A percentile compares a stretch with the other conserved stretches of the same genome.
Evolutionary conservation across 192 early-diverging fungal species (phyloP).

Genomic region (Mortierella antarctica): DNA sequence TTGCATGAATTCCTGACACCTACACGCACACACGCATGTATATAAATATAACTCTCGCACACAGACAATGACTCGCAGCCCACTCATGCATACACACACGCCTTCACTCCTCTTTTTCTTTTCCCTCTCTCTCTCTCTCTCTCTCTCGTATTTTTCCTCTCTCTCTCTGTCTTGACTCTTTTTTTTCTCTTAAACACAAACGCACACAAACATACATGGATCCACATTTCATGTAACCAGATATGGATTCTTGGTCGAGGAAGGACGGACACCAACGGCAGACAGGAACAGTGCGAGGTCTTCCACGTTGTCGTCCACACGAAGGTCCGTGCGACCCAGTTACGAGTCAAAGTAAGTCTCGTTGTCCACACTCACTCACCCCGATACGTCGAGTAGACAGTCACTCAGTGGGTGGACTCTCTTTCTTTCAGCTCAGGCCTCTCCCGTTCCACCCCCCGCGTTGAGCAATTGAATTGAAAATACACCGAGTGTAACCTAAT

Average conservation of each 20-base stretch:
- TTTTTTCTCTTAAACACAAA: too few species aligned
- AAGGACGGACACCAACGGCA: conserved; percentile 41
- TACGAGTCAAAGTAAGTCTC: conserved; percentile 23
- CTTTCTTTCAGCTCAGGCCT: too few species aligned
- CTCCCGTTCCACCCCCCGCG: too few species aligned
- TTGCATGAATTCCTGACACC: too few species aligned
- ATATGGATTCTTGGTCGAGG: conserved; percentile 51
- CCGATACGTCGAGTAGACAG: conserved; percentile 7
- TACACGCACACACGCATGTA: too few species aligned
- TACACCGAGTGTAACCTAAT: background rate
- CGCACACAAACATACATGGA: too few species aligned
- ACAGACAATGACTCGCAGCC: too few species aligned
- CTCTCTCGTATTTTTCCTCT: background rate
- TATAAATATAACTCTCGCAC: too few species aligned
- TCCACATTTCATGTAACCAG: background rate
- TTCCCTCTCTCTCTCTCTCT: background rate
- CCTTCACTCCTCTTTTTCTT: background rate
- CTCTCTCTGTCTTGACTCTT: background rate
- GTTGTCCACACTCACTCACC: too few species aligned
- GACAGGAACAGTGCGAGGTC: conserved; percentile 23
- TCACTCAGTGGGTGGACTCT: conserved; percentile 6
- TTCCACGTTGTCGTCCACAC: conserved; percentile 17
- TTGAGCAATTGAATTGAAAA: background rate
- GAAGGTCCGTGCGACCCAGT: conserved; percentile 8
- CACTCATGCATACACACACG: too few species aligned